Evolutionary conservation across 176 grass and related monocot species (phyloP).

Genomic region (Carex pumila): DNA sequence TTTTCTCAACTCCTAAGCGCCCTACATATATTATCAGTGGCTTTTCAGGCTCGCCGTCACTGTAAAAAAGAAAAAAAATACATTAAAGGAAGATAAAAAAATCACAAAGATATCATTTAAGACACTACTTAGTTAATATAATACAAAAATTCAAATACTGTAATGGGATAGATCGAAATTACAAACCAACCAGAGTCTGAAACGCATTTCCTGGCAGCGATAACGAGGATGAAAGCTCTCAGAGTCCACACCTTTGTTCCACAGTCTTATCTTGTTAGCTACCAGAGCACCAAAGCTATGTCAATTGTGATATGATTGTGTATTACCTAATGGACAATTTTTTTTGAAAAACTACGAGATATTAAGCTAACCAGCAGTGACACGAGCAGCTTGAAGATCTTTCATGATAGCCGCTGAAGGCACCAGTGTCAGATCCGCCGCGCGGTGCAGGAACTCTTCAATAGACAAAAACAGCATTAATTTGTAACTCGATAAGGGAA

Average conservation of each 20-base stretch:
- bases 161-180: background rate
- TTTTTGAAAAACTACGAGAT: background rate
- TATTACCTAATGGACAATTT: background rate
- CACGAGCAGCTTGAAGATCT: conserved; percentile 75
- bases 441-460: conserved; percentile 77
- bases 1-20: conserved; percentile 93
- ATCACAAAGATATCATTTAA: background rate
- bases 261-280: conserved; percentile 96
- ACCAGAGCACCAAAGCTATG: conserved; percentile 26
- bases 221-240: conserved; percentile 89
- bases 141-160: background rate
- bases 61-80: conserved; percentile 22
- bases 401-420: conserved; percentile 77
- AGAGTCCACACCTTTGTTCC: conserved; percentile 95
- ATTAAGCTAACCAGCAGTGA: conserved; percentile 57
- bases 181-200: conserved; percentile 44
- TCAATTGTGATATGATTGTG: conserved; percentile 19
- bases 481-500: conserved; percentile 3
- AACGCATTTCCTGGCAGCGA: conserved; percentile 68
- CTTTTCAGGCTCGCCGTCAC: conserved; percentile 76
- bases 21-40: conserved; percentile 88
- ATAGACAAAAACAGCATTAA: conserved; percentile 3
- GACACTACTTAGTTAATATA: background rate
- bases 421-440: conserved; percentile 75
- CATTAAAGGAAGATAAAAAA: background rate